phyloP scores from a whole-genome alignment of 305 asterid genomes.

The Solanum aculeatissimum region DNA sequence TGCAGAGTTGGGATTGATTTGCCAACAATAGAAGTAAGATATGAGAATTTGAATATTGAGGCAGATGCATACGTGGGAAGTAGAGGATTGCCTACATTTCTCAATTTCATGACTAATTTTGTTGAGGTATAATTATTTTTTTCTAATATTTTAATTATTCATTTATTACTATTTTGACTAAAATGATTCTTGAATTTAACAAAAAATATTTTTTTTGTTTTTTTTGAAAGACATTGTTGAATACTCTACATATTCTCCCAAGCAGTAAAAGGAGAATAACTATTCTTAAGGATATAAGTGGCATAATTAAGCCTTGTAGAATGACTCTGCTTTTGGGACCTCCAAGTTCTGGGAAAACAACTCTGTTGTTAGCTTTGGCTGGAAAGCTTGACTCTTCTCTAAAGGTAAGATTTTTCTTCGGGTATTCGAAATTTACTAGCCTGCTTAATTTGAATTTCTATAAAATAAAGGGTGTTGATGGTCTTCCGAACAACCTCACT shows the following conservation, averaged over 20 bases:
- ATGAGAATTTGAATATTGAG: conserved; percentile 5
- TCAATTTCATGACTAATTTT: neutral
- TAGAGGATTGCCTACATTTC: conserved; percentile 3
- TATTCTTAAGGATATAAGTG: conserved; percentile 31
- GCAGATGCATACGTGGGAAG: conserved; percentile 13
- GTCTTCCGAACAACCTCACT: no score
- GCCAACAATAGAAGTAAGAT: conserved; percentile 21
- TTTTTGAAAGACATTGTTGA: conserved; percentile 18
- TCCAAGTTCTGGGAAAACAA: conserved; percentile 3
- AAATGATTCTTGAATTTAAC: neutral
- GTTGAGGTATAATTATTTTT: neutral
- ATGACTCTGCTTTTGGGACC: conserved; percentile 1
- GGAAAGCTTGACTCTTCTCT: neutral
- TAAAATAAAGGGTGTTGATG: no score
- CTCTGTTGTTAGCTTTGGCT: conserved; percentile 1
- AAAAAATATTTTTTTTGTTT: neutral
- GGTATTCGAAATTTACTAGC: rapidly evolving
- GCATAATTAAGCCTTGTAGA: conserved; percentile 34
- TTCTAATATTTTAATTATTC: neutral
- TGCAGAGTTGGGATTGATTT: conserved; percentile 16
- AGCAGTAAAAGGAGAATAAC: conserved; percentile 26
- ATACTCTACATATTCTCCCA: conserved; percentile 15
- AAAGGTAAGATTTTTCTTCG: neutral
- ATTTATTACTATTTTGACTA: neutral
- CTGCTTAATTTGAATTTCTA: neutral